Base-by-base conservation (phyloP, 345 rosid genomes). In the Brassica incana region DNA sequence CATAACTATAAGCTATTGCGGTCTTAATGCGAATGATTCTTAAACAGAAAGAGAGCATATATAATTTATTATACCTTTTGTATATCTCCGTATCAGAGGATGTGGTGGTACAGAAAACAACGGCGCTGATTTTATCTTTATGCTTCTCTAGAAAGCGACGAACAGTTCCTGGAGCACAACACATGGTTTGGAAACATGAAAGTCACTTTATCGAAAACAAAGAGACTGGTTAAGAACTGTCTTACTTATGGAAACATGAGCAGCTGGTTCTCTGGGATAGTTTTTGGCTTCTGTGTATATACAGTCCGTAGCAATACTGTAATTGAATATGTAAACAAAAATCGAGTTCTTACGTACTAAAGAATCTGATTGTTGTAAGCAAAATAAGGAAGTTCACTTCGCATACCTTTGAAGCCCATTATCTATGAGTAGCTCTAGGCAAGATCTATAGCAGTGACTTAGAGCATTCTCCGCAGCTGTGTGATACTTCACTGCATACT, bases 391-490 rank as follows among this genome's bases (percentile, higher is more conserved):
- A 76, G 11, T 43, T 27, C 58, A 71, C 65, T 68, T 45, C 74
- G 77, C 76, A 80, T 63, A 93, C 99, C 98, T 93, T 66, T 83
- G 83, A 70, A 95, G 98, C 29, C 90, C 91, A 81, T 88, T 88
- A 58, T 95, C 99, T 82, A 93, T 89, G 14, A 95, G 90, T 76
- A 91, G 89, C 85, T 95, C 99, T 70, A 95, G 91, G 85, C 97
- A 95, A 83, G 99, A 90, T 23, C 97, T 87, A 64, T 95, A 95
- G 84, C 99, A 93, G 73, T 93, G 99, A 85, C 99, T 95, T 84
- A 95, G 81, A 84, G 99, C 99, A 86, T 91, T 95, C 86, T 95
- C 99, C 1, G 99, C 99, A 67, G 99, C 99, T 77, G 97, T 93
- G 72, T 95, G 99, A 86, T 95, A 95, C 81, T 95, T 93, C 35